Evolutionary conservation across 257 asterid species (phyloP).

Genomic region (Anisodus tanguticus): DNA sequence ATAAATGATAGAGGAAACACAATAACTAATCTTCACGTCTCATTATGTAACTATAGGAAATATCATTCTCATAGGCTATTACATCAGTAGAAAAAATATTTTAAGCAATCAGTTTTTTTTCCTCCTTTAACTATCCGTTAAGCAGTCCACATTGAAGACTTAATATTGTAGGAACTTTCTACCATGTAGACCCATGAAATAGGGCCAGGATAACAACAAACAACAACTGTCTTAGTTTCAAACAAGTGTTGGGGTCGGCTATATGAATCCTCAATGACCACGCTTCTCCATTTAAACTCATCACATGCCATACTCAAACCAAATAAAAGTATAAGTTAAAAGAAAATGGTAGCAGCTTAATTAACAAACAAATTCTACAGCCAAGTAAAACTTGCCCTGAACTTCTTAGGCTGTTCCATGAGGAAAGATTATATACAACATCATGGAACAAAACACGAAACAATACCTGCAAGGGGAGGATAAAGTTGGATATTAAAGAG

Average conservation of each 20-base stretch:
- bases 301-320: background rate
- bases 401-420: constrained; percentile 12
- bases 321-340: too few relatives aligned
- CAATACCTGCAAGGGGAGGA: constrained; percentile 93
- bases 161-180: background rate
- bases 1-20: constrained; percentile 9
- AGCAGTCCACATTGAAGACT: background rate
- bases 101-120: background rate
- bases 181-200: background rate
- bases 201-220: background rate
- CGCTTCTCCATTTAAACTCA: background rate
- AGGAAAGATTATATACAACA: constrained; percentile 11
- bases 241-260: background rate
- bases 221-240: background rate
- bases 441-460: constrained; percentile 32
- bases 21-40: background rate
- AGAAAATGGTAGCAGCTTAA: background rate
- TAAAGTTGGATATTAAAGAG: constrained; percentile 92
- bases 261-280: constrained; percentile 5
- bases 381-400: constrained; percentile 18
- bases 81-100: background rate
- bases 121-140: background rate
- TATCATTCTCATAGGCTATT: background rate
- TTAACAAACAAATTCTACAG: constrained; percentile 19
- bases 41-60: background rate